Evolutionary conservation across 2,329 filamentous ascomycete species (phyloP), one percentile per base, ranked within the genome.

Genomic region (Triangularia setosa): DNA sequence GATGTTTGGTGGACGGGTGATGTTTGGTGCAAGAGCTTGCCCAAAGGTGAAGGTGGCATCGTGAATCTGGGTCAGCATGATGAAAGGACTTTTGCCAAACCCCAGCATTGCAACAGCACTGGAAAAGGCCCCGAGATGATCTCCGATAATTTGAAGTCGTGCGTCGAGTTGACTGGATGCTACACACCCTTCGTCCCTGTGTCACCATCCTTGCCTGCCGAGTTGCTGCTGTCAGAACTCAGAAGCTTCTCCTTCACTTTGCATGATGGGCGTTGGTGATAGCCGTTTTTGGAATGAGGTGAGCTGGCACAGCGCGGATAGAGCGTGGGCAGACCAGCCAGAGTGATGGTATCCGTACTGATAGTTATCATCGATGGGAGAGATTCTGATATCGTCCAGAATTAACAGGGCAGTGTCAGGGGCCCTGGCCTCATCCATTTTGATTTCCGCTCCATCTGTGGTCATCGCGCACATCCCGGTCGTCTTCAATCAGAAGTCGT

Each of bases 371-470:
- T n/a, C n/a, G n/a, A n/a, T n/a, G n/a, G n/a, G n/a, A n/a, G n/a
- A n/a, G n/a, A n/a, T n/a, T n/a, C n/a, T n/a, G n/a, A n/a, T n/a
- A n/a, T n/a, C n/a, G n/a, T n/a, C n/a, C n/a, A n/a, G n/a, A n/a
- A n/a, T 66, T 61, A 61, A 58, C 67, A 25, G 44, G 12, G n/a
- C n/a, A 24, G 8, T 40, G 64, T 60, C 65, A 64, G 63, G 65
- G 64, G 64, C 3, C 59, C 63, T 44, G 62, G 60, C 64, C 35
- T 58, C 40, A 40, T 27, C 52, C 60, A 62, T 60, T 52, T 64
- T 65, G 66, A 67, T 68, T 65, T 63, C 65, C 65, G 60, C 65
- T 66, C 63, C 68, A 67, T 67, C 65, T 54, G 53, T 61, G 67
- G 62, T 44, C 62, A 67, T 69, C 67, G 56, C 61, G 62, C 67